These are phyloP conservation scores for Macrocybe gigantea DNA, from an alignment of 768 basidiomycete species.

Conservation along the genomic window DNA sequence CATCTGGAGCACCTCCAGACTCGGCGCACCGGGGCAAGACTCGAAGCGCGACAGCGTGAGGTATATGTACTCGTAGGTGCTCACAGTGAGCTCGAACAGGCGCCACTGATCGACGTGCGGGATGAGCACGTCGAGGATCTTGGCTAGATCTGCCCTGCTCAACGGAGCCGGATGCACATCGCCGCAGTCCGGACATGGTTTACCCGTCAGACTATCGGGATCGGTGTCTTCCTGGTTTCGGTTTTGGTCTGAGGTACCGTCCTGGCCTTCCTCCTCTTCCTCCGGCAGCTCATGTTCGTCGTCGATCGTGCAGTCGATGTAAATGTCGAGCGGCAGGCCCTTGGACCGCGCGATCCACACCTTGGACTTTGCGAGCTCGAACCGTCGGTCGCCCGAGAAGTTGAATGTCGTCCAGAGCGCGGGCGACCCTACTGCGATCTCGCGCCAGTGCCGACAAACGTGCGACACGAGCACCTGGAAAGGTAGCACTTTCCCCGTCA, in stretches of 20 bases:
- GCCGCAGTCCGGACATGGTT: not conserved
- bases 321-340: conserved; percentile 47
- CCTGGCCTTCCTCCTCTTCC: conserved; percentile 18
- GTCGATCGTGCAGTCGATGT: conserved; percentile 34
- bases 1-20: conserved; percentile 49
- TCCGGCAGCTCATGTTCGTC: conserved; percentile 13
- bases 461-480: conserved; percentile 58
- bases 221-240: conserved; percentile 14
- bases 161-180: conserved; percentile 14
- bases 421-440: conserved; percentile 44
- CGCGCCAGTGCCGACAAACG: conserved; percentile 57
- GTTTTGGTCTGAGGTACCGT: conserved; percentile 11
- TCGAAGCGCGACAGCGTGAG: conserved; percentile 36
- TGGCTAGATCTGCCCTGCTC: conserved; percentile 24
- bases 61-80: conserved; percentile 41
- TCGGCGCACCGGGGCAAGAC: conserved; percentile 39
- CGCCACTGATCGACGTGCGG: conserved; percentile 55
- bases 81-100: conserved; percentile 39
- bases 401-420: conserved; percentile 49
- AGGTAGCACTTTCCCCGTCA: conserved; percentile 12
- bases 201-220: too few relatives aligned
- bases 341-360: conserved; percentile 50
- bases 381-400: conserved; percentile 33
- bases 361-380: conserved; percentile 28
- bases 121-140: conserved; percentile 37